phyloP scores from a whole-genome alignment of 495 filamentous ascomycete genomes.

The Annulohypoxylon maeteangense region DNA sequence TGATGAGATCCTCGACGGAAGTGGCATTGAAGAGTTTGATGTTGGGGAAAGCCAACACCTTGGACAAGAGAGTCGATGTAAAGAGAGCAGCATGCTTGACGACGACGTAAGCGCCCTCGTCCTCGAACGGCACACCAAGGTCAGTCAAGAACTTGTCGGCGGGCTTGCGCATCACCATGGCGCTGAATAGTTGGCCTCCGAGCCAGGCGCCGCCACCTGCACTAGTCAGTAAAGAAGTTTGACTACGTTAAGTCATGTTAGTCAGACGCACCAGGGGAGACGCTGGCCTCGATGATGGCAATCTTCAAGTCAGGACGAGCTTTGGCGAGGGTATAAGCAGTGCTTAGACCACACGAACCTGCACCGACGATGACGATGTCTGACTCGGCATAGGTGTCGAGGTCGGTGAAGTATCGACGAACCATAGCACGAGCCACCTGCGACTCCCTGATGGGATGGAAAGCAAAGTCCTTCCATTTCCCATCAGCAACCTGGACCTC shows the following conservation, averaged over 20 bases:
- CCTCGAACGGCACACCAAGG: conserved; percentile 84
- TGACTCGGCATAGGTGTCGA: conserved; percentile 88
- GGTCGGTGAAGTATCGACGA: conserved; percentile 87
- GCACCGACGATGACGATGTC: conserved; percentile 93
- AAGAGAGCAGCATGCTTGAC: conserved; percentile 94
- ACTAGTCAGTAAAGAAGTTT: conserved; percentile 26
- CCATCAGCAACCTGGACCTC: conserved; percentile 67
- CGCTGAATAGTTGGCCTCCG: conserved; percentile 89
- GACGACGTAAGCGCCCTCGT: conserved; percentile 86
- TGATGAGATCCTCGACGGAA: conserved; percentile 89
- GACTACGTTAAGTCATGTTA: conserved; percentile 45
- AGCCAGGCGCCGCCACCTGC: conserved; percentile 86
- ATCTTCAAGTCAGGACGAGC: conserved; percentile 90
- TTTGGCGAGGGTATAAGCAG: conserved; percentile 85
- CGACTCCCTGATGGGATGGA: conserved; percentile 86
- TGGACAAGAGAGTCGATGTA: conserved; percentile 83
- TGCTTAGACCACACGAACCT: conserved; percentile 84
- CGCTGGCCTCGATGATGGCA: conserved; percentile 87
- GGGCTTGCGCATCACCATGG: conserved; percentile 94
- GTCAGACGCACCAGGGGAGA: conserved; percentile 69
- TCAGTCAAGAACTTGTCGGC: conserved; percentile 84
- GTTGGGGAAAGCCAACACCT: conserved; percentile 84
- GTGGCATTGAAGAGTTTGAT: conserved; percentile 97
- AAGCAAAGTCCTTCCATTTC: conserved; percentile 82
- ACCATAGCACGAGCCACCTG: conserved; percentile 94